These are phyloP conservation scores for Diaporthe caulivora DNA, from an alignment of 2,329 filamentous ascomycete genomes.

Conservation along the genomic window DNA sequence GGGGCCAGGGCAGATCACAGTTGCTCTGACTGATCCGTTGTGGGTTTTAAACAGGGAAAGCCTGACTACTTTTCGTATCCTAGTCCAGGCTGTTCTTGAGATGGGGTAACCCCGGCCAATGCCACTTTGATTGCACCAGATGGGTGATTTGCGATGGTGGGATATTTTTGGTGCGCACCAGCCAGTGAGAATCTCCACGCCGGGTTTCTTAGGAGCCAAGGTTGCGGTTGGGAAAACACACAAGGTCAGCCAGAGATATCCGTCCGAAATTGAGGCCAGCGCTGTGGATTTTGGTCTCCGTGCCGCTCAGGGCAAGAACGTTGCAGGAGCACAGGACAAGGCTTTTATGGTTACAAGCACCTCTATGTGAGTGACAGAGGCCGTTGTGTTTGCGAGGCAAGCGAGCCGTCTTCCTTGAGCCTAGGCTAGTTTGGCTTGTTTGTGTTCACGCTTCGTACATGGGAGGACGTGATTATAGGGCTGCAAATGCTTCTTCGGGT, in stretches of 20 bases:
- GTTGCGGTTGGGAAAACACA: slow-evolving; percentile 2
- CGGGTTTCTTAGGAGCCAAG: neutral
- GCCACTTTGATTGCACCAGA: slow-evolving; percentile 13
- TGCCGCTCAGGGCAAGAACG: neutral
- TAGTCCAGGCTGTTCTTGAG: slow-evolving; percentile 11
- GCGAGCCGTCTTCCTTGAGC: neutral
- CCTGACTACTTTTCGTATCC: slow-evolving; percentile 22
- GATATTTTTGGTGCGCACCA: slow-evolving; percentile 6
- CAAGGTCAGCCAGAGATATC: neutral
- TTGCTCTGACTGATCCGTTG: slow-evolving; percentile 12
- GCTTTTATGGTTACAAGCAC: slow-evolving; percentile 17
- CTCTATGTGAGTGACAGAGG: neutral
- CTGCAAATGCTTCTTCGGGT: slow-evolving; percentile 14
- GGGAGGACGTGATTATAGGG: slow-evolving; percentile 25
- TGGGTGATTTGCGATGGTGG: slow-evolving; percentile 7
- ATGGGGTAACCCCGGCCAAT: slow-evolving; percentile 1
- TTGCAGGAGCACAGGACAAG: slow-evolving; percentile 23
- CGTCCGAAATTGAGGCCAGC: neutral
- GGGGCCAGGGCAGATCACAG: slow-evolving; percentile 31
- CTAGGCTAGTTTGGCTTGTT: slow-evolving; percentile 7
- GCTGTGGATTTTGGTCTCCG: neutral
- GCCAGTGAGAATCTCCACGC: slow-evolving; percentile 1
- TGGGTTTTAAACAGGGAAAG: slow-evolving; percentile 34
- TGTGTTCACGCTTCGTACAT: slow-evolving; percentile 22
- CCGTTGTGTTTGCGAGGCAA: neutral